A percentile compares a stretch with the other conserved stretches of the same genome.
These are phyloP conservation scores for Porcisia deanei DNA, from an alignment of 208 protist genomes.

Conservation along the genomic window DNA sequence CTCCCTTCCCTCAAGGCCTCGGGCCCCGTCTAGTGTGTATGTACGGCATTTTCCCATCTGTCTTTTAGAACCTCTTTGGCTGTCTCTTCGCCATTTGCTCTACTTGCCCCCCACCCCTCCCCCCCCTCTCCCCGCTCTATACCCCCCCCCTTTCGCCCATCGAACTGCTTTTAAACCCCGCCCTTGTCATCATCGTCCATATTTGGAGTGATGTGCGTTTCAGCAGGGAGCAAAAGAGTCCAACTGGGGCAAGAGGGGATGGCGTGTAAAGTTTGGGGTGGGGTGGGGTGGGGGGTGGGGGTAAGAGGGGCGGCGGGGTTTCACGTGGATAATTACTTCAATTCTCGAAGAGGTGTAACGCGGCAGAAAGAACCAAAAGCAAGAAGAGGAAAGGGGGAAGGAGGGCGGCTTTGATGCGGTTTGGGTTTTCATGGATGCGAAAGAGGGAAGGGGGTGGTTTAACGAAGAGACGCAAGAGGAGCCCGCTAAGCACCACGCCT, in stretches of 20 bases:
- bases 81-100: neutral
- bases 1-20: neutral
- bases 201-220: neutral
- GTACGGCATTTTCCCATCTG: slow-evolving; percentile 8
- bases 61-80: slow-evolving; percentile 38
- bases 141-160: neutral
- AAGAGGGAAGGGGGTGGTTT: neutral
- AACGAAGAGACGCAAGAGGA: neutral
- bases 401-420: neutral
- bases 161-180: neutral
- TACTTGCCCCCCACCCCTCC: neutral
- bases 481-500: neutral
- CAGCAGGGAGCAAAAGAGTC: no score
- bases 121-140: neutral
- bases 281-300: neutral
- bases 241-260: neutral
- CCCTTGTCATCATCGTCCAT: neutral
- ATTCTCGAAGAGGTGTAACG: slow-evolving; percentile 35
- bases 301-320: neutral
- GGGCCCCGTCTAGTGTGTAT: neutral
- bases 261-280: neutral
- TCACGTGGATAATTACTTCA: neutral
- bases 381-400: neutral
- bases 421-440: neutral
- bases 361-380: slow-evolving; percentile 16